A percentile compares a stretch with the other conserved stretches of the same genome.
These are phyloP conservation scores for Acacia crassicarpa DNA, from an alignment of 306 rosid genomes.

Conservation along the genomic window DNA sequence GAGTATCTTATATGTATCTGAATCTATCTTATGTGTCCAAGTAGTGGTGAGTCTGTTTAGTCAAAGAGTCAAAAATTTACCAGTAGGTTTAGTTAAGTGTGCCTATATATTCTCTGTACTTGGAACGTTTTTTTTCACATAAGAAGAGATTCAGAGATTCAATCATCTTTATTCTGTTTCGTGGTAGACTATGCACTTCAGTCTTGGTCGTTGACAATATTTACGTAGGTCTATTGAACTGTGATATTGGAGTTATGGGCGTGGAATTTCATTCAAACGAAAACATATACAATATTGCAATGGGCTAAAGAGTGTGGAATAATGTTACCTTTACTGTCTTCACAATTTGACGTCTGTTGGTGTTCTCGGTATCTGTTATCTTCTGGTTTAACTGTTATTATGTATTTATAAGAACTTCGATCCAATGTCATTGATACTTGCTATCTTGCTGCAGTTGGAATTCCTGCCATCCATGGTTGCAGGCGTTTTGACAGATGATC, in stretches of 20 bases:
- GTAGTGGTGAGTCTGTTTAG: no score
- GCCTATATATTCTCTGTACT: no score
- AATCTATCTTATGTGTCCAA: no score
- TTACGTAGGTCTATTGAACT: conserved; percentile 27
- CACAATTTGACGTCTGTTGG: neutral
- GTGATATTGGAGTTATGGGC: neutral
- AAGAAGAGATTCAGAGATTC: no score
- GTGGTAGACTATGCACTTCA: neutral
- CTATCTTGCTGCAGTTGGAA: conserved; percentile 68
- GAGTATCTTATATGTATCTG: no score
- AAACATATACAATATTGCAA: neutral
- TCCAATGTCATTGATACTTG: neutral
- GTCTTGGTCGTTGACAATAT: neutral
- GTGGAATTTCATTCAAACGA: neutral
- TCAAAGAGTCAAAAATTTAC: no score
- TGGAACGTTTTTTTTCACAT: no score
- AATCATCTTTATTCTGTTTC: no score
- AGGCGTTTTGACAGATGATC: conserved; percentile 84
- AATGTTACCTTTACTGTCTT: neutral
- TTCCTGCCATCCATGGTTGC: conserved; percentile 91
- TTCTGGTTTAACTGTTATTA: neutral
- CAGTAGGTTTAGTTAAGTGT: no score
- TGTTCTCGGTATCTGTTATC: neutral
- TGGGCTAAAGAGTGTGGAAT: neutral
- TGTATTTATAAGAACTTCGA: neutral